These are phyloP conservation scores for Ascodesmis nigricans DNA, from an alignment of 495 filamentous ascomycete genomes.

Conservation along the genomic window DNA sequence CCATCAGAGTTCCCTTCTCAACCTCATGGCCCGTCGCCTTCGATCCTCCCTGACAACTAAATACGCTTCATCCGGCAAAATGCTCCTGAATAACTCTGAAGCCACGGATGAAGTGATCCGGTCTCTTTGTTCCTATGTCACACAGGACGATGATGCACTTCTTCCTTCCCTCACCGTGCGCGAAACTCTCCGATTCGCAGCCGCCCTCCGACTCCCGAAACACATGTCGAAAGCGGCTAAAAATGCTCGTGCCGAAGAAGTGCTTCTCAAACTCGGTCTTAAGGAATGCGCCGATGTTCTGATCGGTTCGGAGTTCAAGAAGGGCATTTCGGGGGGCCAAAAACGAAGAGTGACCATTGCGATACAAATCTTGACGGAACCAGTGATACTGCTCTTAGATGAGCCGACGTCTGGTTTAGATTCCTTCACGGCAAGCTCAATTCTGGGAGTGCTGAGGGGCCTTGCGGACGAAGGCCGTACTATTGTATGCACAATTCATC, in stretches of 20 bases:
- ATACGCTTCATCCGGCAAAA: constrained; percentile 34
- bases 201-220: constrained; percentile 40
- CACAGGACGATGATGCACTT: constrained; percentile 52
- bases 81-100: constrained; percentile 43
- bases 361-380: constrained; percentile 52
- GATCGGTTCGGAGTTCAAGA: constrained; percentile 45
- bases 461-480: constrained; percentile 54
- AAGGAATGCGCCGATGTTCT: constrained; percentile 57
- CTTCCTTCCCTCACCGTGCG: constrained; percentile 52
- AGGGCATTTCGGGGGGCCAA: constrained; percentile 59
- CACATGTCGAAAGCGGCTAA: constrained; percentile 47
- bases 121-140: constrained; percentile 51
- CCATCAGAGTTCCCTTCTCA: constrained; percentile 36
- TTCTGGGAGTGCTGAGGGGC: constrained; percentile 44
- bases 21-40: constrained; percentile 42
- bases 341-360: constrained; percentile 55
- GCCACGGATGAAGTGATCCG: constrained; percentile 41
- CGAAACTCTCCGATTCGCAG: constrained; percentile 47
- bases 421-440: constrained; percentile 52
- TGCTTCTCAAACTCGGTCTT: constrained; percentile 49
- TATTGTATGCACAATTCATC: constrained; percentile 51
- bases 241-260: constrained; percentile 40
- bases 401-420: constrained; percentile 58
- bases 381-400: constrained; percentile 44
- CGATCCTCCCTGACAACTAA: constrained; percentile 31